A percentile compares a stretch with the other conserved stretches of the same genome.
Evolutionary conservation across 2,329 filamentous ascomycete genomes (phyloP).

Genomic region (Elsinoe necatrix): DNA sequence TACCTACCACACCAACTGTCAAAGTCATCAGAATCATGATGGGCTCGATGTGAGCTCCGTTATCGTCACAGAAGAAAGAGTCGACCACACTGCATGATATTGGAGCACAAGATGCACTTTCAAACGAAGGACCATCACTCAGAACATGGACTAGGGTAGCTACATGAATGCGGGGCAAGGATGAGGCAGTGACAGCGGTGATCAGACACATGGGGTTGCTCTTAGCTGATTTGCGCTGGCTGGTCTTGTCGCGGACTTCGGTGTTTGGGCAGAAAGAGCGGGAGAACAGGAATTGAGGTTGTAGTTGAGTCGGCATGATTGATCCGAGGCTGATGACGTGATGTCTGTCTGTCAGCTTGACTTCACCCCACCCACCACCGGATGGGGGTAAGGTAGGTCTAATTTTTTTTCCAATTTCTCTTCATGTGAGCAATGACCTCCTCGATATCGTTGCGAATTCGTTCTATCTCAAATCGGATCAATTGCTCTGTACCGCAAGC

Average conservation of each 20-base stretch:
- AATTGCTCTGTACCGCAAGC: neutral
- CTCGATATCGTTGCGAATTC: neutral
- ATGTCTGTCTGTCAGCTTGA: neutral
- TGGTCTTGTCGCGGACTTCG: neutral
- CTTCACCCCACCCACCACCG: neutral
- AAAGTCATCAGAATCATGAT: neutral
- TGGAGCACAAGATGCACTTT: too few species aligned
- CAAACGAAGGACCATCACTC: too few species aligned
- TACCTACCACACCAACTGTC: neutral
- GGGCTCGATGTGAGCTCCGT: too few species aligned
- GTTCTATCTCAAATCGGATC: neutral
- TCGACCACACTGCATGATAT: too few species aligned
- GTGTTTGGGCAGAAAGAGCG: neutral
- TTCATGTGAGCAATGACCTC: neutral
- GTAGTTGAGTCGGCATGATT: neutral
- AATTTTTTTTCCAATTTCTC: neutral
- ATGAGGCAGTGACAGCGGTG: too few species aligned
- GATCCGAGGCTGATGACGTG: conserved; percentile 5
- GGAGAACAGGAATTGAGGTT: neutral
- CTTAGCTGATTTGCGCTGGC: neutral
- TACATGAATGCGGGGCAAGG: too few species aligned
- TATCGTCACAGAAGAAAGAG: too few species aligned
- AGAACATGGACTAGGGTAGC: too few species aligned
- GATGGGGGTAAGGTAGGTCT: neutral
- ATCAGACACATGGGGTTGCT: too few species aligned